Base-by-base conservation (phyloP, 768 basidiomycete species). In the Paxillus involutus region DNA sequence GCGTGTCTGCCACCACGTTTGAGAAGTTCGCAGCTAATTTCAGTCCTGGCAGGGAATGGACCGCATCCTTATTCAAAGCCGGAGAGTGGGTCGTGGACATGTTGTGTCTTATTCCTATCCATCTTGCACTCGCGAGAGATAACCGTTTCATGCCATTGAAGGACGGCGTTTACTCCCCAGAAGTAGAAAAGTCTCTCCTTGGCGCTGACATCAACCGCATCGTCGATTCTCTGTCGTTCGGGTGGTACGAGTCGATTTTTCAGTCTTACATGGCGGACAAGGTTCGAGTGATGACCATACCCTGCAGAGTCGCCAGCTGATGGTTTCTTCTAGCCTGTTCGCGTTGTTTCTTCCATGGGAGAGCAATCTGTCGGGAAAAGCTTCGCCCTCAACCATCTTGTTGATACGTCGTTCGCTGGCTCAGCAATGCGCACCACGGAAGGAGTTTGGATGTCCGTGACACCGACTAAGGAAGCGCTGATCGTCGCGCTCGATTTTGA, bases 401-500 rank as follows among this genome's bases (percentile, higher is more conserved):
- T 75, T 1, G 84, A 86, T 56, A 82, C 83, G 0, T 85, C 84
- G 1, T 86, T 86, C 55, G 82, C 83, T 14, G 84, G 84, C 6
- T 81, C 77, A 10, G 84, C 84, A 0, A 84, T 85, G 81, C 69
- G 81, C 32, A 83, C 82, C 4, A 84, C 80, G 58, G 81, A 84
- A 68, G 83, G 83, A 17, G 80, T 85, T 24, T 85, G 83, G 83
- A 79, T 85, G 77, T 84, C 83, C 1, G 80, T 80, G 14, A 83
- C 83, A 2, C 85, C 84, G 0, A 84, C 85, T 0, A 70, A 78
- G 26, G 77, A 83, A 6, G 67, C 65, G 3, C 61, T 86, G 16
- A 69, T 85, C n/a, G 82, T 85, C 0, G 79, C 85, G 4, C 73
- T 86, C 10, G 84, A 86, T 57, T 86, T 86, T 54, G 84, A 86